Conservation (phyloP, 192 early-diverging fungal species). For the Podila clonocystis region DNA sequence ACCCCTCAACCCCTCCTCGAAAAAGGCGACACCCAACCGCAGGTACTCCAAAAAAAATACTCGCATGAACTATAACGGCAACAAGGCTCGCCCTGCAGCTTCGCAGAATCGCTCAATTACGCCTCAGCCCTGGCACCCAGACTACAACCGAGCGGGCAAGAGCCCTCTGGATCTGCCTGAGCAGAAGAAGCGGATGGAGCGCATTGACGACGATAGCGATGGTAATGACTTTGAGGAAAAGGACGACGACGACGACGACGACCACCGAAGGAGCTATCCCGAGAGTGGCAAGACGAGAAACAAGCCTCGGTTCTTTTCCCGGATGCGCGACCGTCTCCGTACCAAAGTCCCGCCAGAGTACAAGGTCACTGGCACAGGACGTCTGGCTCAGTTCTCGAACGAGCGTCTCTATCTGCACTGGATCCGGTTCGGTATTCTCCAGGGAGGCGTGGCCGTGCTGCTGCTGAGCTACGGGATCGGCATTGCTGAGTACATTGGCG, state of each 20-base stretch:
- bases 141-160: constrained; percentile 4
- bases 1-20: constrained; percentile 16
- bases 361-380: constrained; percentile 19
- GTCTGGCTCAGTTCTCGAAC: constrained; percentile 44
- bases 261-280: neutral
- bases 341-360: neutral
- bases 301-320: constrained; percentile 14
- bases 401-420: constrained; percentile 49
- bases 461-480: constrained; percentile 33
- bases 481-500: constrained; percentile 20
- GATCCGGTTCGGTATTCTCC: constrained; percentile 39
- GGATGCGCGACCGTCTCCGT: constrained; percentile 10
- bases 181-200: neutral
- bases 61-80: neutral
- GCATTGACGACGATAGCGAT: neutral
- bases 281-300: constrained; percentile 21
- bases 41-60: neutral
- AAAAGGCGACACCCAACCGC: neutral
- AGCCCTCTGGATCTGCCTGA: constrained; percentile 22
- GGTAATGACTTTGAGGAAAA: neutral
- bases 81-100: constrained; percentile 5
- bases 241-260: neutral
- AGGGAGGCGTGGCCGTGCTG: constrained; percentile 27
- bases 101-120: constrained; percentile 19
- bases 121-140: constrained; percentile 46